Base-by-base conservation (phyloP, 2,329 filamentous ascomycete genomes). In the Colletotrichum plurivorum region DNA sequence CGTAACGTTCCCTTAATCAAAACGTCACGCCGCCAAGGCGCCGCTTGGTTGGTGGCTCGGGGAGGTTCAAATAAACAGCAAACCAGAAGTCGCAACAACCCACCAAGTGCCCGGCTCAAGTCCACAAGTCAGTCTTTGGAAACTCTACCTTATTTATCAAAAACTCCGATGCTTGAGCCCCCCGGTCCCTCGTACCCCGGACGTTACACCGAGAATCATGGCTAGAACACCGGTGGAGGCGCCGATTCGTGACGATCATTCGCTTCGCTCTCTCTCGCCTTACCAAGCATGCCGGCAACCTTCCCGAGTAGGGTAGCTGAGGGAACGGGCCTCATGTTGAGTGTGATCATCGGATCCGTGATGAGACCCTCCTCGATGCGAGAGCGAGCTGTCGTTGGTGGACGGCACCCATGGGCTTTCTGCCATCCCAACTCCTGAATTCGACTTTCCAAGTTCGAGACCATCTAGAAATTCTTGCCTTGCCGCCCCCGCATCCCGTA, bases 111-210 rank as follows among this genome's bases (percentile, higher is more conserved):
- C 31, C 8, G 31, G 31, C 31, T 36, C 31, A 10, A 36, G 10
- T 8, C 31, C 31, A 36, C 31, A 36, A 36, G 8, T 36, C 9
- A 36, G 31, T 36, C 31, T 36, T 36, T 36, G 31, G 31, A 36
- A 36, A 36, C 31, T 36, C 61, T 58, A 64, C 61, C 51, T 31
- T 58, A 63, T 62, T 62, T 62, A 63, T 57, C 43, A 31, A 27
- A 64, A 64, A 64, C 62, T 59, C 62, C 46, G 54, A 64, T 36
- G 8, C 8, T 9, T 10, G 31, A 9, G 31, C 22, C 43, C 31
- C 15, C 46, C 13, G 4, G 46, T 18, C 12, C 20, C 5, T 20
- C 8, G 20, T 46, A 46, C 20, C 46, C 46, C 20, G 46, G 45
- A n/a, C 45, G 31, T 36, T 36, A 36, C 31, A 36, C 41, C 16